Percentiles rank a stretch among this genome's conserved stretches.
These are phyloP conservation scores for Talaromyces proteolyticus DNA, from an alignment of 495 filamentous ascomycete genomes.

Conservation along the genomic window DNA sequence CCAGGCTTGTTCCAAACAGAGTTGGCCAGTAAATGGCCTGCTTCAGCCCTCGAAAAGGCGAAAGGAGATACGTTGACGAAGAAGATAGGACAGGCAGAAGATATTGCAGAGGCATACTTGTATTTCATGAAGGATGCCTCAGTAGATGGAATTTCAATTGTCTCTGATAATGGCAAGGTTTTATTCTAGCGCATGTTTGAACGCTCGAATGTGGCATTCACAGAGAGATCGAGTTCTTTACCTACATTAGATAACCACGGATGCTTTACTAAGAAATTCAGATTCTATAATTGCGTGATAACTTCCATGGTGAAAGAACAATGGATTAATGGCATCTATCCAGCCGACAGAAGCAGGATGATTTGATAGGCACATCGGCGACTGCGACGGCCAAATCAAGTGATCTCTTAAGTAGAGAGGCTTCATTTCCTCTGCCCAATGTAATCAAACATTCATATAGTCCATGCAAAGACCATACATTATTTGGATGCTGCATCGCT, in stretches of 20 bases:
- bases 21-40: slow-evolving; percentile 21
- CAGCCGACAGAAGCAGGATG: slow-evolving; percentile 58
- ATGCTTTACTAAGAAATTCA: no score
- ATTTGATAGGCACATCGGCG: slow-evolving; percentile 53
- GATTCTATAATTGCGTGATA: no score
- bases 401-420: slow-evolving; percentile 38
- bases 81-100: slow-evolving; percentile 42
- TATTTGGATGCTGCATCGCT: slow-evolving; percentile 55
- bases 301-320: no score
- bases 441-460: slow-evolving; percentile 56
- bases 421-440: slow-evolving; percentile 43
- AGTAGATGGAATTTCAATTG: background rate
- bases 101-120: slow-evolving; percentile 60
- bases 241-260: no score
- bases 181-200: background rate
- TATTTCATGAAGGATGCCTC: slow-evolving; percentile 54
- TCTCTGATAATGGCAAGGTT: slow-evolving; percentile 1
- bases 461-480: slow-evolving; percentile 65
- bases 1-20: slow-evolving; percentile 52
- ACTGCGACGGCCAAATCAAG: slow-evolving; percentile 42
- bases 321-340: background rate
- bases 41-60: slow-evolving; percentile 18
- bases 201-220: no score
- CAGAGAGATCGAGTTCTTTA: no score
- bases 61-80: slow-evolving; percentile 30